Base-by-base conservation (phyloP, 768 basidiomycete genomes). In the Lactarius hengduanensis region DNA sequence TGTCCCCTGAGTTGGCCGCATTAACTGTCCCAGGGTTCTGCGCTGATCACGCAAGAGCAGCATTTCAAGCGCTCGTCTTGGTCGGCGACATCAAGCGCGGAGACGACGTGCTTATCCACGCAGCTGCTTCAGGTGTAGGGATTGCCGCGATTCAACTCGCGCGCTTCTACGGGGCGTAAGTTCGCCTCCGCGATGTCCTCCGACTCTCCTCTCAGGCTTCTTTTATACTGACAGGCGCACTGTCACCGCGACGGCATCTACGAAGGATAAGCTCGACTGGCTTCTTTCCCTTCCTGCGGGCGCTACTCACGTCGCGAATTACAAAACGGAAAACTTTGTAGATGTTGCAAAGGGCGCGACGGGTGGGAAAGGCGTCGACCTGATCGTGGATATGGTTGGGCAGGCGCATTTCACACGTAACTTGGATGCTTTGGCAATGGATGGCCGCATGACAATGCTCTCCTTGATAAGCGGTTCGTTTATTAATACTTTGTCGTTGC, bases 121-220 rank as follows among this genome's bases (percentile, higher is more conserved):
- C 94, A 22, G 96, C 89, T 8, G 94, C 94, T 3, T 93, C 91
- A 15, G 94, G 95, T 34, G 94, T 97, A 4, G 94, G 94, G 1
- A 75, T 96, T 18, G 89, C 94, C 3, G 92, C 92, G 16, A 92
- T 90, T 58, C 96, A 98, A 76, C 78, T 97, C 22, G 92, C 94
- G 22, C 86, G 91, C 30, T 73, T 82, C 55, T 84, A 82, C 67
- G 86, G 85, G 65, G 91, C 91, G 90, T 92, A 73, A 79, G 90
- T 82, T 36, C 9, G 22, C 40, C 34, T 58, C 13, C 56, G 38
- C 55, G 55, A 59, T 68, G n/a, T 61, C n/a, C 60, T 16, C 28
- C 38, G 59, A 65, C 65, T 53, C 38, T 63, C 57, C 69, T 56
- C 16, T 56, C 36, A 38, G 38, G 32, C 36, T 45, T 50, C n/a